Percentiles rank a stretch among this genome's conserved stretches.
Evolutionary conservation across 352 stramenopile genomes (phyloP).

Genomic region (Phytophthora uliginosa): DNA sequence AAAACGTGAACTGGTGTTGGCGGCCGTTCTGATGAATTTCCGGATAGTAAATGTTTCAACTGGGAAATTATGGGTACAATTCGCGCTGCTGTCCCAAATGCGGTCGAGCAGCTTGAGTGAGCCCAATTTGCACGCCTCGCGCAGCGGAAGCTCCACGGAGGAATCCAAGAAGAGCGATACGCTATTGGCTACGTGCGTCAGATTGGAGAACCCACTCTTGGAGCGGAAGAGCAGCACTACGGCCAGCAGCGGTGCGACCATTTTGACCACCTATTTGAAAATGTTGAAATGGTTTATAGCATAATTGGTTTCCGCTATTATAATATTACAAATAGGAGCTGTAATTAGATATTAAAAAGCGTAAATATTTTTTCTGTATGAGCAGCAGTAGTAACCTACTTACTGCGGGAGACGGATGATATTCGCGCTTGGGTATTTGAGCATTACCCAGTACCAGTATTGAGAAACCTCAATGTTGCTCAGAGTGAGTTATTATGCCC

Average conservation of each 20-base stretch:
- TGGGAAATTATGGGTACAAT: neutral
- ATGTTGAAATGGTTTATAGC: no score
- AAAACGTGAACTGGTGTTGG: neutral
- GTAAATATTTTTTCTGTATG: no score
- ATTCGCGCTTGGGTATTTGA: no score
- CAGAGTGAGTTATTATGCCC: no score
- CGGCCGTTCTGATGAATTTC: neutral
- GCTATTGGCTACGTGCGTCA: neutral
- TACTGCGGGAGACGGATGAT: no score
- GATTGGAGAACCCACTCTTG: neutral
- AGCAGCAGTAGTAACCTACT: no score
- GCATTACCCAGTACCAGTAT: no score
- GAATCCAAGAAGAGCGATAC: conserved; percentile 1
- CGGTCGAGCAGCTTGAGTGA: neutral
- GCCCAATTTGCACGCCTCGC: neutral
- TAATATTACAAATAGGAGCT: no score
- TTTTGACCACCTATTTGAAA: no score
- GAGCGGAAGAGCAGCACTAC: neutral
- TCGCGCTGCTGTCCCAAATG: neutral
- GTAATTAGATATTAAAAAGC: no score
- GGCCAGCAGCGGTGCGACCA: neutral
- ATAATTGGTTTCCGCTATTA: no score
- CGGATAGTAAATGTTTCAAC: neutral
- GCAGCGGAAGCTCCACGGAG: neutral
- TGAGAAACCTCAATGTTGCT: no score